Percentiles rank a stretch among this genome's conserved stretches.
phyloP scores from a whole-genome alignment of 768 basidiomycete species.

The Kwoniella shandongensis region DNA sequence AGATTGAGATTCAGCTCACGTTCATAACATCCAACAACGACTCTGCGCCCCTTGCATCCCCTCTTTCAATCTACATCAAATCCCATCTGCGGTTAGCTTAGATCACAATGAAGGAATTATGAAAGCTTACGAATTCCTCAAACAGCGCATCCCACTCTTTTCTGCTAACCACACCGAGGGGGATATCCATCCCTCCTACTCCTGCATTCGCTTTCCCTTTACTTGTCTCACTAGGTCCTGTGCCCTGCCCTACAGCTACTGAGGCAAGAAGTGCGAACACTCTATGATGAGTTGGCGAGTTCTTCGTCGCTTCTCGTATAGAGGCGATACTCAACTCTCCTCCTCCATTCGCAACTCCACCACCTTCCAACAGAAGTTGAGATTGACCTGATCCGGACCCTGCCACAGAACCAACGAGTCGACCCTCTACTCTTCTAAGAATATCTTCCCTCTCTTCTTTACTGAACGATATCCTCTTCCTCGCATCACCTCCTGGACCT shows the following conservation, averaged over 20 bases:
- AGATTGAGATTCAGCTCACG: too few relatives aligned
- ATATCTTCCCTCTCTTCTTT: slow-evolving; percentile 12
- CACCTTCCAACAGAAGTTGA: neutral
- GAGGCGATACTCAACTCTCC: neutral
- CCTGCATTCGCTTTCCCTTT: slow-evolving; percentile 2
- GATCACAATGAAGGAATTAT: neutral
- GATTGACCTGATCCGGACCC: neutral
- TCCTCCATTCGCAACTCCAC: neutral
- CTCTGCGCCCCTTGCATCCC: slow-evolving; percentile 61
- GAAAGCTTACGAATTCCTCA: slow-evolving; percentile 58
- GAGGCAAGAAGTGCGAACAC: slow-evolving; percentile 1
- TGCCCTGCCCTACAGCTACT: slow-evolving; percentile 3
- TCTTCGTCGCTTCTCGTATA: neutral
- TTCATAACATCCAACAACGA: slow-evolving; percentile 61
- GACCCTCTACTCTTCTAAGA: slow-evolving; percentile 3
- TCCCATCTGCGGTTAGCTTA: neutral
- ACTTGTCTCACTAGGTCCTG: slow-evolving; percentile 16
- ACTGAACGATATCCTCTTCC: slow-evolving; percentile 8
- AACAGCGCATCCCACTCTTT: slow-evolving; percentile 63
- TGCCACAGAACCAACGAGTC: slow-evolving; percentile 8
- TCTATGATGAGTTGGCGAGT: slow-evolving; percentile 2
- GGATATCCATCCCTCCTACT: slow-evolving; percentile 40
- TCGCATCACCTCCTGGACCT: slow-evolving; percentile 1
- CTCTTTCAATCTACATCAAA: slow-evolving; percentile 56
- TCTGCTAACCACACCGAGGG: slow-evolving; percentile 58